Evolutionary conservation across 2,329 filamentous ascomycete genomes (phyloP).

Genomic region (Curvularia sp.): DNA sequence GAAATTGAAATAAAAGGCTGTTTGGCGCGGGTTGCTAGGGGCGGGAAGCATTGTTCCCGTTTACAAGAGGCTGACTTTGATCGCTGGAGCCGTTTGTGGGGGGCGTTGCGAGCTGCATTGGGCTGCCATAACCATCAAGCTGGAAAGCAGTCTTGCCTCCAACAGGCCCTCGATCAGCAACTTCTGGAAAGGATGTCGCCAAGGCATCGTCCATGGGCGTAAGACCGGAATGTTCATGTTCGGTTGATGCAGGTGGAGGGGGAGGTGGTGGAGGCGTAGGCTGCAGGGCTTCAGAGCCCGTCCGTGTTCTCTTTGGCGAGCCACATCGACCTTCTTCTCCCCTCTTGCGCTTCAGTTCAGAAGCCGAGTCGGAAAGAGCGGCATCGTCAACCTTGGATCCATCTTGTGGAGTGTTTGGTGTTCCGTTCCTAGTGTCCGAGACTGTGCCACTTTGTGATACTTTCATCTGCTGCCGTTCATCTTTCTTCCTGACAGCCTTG

Average conservation of each 20-base stretch:
- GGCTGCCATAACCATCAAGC: constrained; percentile 35
- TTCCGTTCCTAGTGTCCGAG: constrained; percentile 21
- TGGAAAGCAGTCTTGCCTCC: constrained; percentile 16
- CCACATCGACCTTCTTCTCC: constrained; percentile 40
- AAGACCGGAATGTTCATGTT: constrained; percentile 35
- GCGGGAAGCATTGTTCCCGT: neutral
- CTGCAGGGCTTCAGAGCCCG: constrained; percentile 46
- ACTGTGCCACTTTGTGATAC: constrained; percentile 42
- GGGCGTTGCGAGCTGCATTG: constrained; percentile 57
- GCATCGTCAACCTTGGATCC: constrained; percentile 18
- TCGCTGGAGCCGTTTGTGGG: constrained; percentile 46
- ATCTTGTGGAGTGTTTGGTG: constrained; percentile 31
- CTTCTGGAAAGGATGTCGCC: constrained; percentile 13
- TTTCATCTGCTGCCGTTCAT: constrained; percentile 69
- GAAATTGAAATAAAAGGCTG: constrained; percentile 1
- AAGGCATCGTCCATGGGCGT: constrained; percentile 38
- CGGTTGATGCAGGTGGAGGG: constrained; percentile 42
- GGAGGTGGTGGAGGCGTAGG: constrained; percentile 55
- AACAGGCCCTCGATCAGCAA: constrained; percentile 25
- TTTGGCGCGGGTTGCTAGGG: neutral
- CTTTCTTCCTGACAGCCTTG: constrained; percentile 76
- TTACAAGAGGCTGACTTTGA: constrained; percentile 14
- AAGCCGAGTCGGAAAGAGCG: constrained; percentile 38
- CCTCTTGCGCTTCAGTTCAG: constrained; percentile 50
- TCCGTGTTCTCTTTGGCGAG: constrained; percentile 46